phyloP scores from a whole-genome alignment of 2,329 filamentous ascomycete species.

The Aspergillus novoparasiticus region DNA sequence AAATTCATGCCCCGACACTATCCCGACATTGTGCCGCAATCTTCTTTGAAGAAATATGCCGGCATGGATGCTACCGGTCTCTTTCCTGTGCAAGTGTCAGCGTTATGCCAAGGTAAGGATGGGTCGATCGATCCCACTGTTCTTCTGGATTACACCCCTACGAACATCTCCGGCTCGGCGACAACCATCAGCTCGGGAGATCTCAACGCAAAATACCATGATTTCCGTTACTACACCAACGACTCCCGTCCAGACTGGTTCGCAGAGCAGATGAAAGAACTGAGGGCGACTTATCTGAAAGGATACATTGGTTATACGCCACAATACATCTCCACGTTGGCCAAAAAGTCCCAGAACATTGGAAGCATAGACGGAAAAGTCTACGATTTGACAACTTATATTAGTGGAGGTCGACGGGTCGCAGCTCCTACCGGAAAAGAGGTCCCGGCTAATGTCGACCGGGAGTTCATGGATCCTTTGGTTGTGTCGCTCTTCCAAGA shows the following conservation, averaged over 20 bases:
- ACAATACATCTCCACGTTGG: constrained; percentile 73
- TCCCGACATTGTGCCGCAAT: constrained; percentile 64
- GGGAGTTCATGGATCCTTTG: constrained; percentile 77
- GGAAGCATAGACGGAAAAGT: constrained; percentile 77
- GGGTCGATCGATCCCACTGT: constrained; percentile 70
- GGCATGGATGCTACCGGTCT: constrained; percentile 83
- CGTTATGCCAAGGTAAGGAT: constrained; percentile 78
- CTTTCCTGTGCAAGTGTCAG: constrained; percentile 93
- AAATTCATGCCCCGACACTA: constrained; percentile 77
- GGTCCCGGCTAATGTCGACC: constrained; percentile 54
- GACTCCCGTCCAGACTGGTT: constrained; percentile 91
- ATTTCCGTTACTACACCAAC: constrained; percentile 83
- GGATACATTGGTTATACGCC: constrained; percentile 83
- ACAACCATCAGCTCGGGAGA: constrained; percentile 68
- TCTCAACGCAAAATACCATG: constrained; percentile 78
- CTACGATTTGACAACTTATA: constrained; percentile 87
- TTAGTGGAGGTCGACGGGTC: constrained; percentile 71
- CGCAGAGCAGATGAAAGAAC: constrained; percentile 77
- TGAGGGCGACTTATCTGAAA: constrained; percentile 80
- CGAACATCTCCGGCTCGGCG: constrained; percentile 72
- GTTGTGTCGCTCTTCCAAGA: constrained; percentile 78
- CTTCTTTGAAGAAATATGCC: constrained; percentile 75
- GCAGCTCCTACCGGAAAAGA: constrained; percentile 58
- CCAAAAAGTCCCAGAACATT: constrained; percentile 65
- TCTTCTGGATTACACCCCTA: constrained; percentile 78